Base-by-base conservation (phyloP, 192 early-diverging fungal genomes). In the Linnemannia zychae region DNA sequence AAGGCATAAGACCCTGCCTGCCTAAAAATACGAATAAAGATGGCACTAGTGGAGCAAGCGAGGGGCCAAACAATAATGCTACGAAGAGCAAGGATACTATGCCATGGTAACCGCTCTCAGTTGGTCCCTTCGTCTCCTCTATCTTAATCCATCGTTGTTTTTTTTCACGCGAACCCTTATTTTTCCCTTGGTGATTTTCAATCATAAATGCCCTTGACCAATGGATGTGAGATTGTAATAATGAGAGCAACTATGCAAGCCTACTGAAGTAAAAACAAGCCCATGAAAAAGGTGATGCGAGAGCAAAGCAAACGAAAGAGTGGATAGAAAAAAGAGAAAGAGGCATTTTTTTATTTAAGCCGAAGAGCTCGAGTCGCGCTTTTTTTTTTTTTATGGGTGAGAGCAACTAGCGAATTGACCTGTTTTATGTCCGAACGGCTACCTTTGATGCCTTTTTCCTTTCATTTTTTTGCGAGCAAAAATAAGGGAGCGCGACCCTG, bases 351-450 rank as follows among this genome's bases (percentile, higher is more conserved):
- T 6, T 53, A 22, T 12, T 28, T 15, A 31, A 60, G 31, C 28
- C 57, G 12, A 63, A n/a, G 28, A 31, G 57, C 57, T 63, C 12
- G 57, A 63, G 57, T 31, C 28, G 57, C 57, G 57, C 57, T 31
- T 33, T 63, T 63, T 63, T 63, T 31, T 33, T 5, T 31, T 22
- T 31, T 49, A 2, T 11, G 9, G 2, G 5, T 63, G 57, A 33
- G 57, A 63, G 57, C 57, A 63, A 33, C 28, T 63, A 63, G 28
- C 57, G 57, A 63, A 31, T 63, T 63, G 57, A 63, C 57, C 57
- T 33, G 24, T 33, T 63, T 31, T 63, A 63, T 28, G 57, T 63
- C 31, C 0, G 57, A 31, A 1, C 13, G 57, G 28, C 57, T 63
- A 63, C 57, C 57, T 31, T 44, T 44, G n/a, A 24, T 47, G 6